Conservation (phyloP, 352 stramenopile species). For the Phytophthora capsici region DNA sequence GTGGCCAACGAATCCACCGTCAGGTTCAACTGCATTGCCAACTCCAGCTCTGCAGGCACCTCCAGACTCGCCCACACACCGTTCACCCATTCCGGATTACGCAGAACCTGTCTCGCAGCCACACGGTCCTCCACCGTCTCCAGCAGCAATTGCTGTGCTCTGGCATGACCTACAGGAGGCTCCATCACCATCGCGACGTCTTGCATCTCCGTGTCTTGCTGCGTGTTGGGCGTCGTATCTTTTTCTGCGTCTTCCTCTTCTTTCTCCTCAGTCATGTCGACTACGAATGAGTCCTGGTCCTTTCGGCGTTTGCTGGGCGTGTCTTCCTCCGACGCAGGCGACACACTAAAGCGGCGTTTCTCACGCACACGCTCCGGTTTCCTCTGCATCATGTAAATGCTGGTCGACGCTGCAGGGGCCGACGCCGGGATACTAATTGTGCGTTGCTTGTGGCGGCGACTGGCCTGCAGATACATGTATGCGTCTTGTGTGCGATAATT, state of each 20-base stretch:
- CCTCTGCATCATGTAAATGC: slow-evolving; percentile 3
- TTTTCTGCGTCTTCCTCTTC: slow-evolving; percentile 17
- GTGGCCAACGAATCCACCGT: slow-evolving; percentile 44
- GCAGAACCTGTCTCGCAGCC: slow-evolving; percentile 17
- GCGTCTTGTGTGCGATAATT: slow-evolving; percentile 57
- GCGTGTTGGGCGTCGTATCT: slow-evolving; percentile 11
- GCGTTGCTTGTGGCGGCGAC: slow-evolving; percentile 20
- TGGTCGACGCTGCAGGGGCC: not conserved
- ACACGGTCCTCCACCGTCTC: slow-evolving; percentile 40
- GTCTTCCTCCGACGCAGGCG: slow-evolving; percentile 13
- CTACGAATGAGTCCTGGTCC: slow-evolving; percentile 16
- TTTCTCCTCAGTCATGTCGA: slow-evolving; percentile 15
- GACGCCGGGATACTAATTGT: slow-evolving; percentile 13
- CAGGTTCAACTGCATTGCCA: slow-evolving; percentile 47
- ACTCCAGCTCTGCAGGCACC: slow-evolving; percentile 36
- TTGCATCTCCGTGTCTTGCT: slow-evolving; percentile 6
- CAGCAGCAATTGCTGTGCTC: slow-evolving; percentile 30
- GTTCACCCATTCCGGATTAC: slow-evolving; percentile 37
- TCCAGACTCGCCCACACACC: slow-evolving; percentile 41
- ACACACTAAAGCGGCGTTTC: slow-evolving; percentile 40
- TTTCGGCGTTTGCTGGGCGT: slow-evolving; percentile 41
- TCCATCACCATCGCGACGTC: no score
- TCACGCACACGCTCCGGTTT: slow-evolving; percentile 19
- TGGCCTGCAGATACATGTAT: slow-evolving; percentile 57
- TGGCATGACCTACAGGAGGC: not conserved